A percentile compares a stretch with the other conserved stretches of the same genome.
Evolutionary conservation across 73 alveolate genomes (phyloP).

Genomic region (Uronychia setigera): DNA sequence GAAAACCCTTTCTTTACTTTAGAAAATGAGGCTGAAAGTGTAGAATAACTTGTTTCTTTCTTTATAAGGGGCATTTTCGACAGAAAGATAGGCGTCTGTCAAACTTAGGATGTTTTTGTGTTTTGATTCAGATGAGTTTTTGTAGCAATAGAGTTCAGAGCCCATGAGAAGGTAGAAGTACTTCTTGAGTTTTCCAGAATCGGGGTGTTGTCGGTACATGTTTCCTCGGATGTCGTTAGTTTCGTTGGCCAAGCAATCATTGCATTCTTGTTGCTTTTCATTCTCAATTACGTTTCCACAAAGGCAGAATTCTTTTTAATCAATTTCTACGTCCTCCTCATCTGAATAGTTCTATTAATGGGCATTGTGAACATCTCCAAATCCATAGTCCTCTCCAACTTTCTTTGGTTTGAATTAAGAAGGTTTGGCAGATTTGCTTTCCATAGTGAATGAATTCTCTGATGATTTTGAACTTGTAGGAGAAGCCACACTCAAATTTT

Average conservation of each 20-base stretch:
- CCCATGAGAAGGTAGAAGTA: constrained; percentile 59
- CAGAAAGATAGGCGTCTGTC: constrained; percentile 67
- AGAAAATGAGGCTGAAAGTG: not conserved
- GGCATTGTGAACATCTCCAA: too few species aligned
- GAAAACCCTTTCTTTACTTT: not conserved
- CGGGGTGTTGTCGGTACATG: not conserved
- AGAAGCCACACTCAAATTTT: too few species aligned
- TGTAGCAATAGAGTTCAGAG: constrained; percentile 54
- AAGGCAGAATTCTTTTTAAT: too few species aligned
- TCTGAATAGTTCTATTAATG: too few species aligned
- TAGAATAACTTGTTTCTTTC: not conserved
- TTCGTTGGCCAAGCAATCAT: not conserved
- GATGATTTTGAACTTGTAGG: too few species aligned
- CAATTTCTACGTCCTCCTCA: too few species aligned
- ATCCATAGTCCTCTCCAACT: too few species aligned
- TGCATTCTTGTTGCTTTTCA: too few species aligned
- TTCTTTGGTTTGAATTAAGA: too few species aligned
- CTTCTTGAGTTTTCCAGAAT: constrained; percentile 30
- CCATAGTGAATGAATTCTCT: too few species aligned
- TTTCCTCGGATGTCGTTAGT: not conserved
- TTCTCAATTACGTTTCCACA: too few species aligned
- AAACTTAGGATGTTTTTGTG: constrained; percentile 87
- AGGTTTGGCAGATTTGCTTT: too few species aligned
- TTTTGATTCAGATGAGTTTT: constrained; percentile 66
- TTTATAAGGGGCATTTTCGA: constrained; percentile 16